phyloP scores from a whole-genome alignment of 306 rosid species.

The Medicago arabica region DNA sequence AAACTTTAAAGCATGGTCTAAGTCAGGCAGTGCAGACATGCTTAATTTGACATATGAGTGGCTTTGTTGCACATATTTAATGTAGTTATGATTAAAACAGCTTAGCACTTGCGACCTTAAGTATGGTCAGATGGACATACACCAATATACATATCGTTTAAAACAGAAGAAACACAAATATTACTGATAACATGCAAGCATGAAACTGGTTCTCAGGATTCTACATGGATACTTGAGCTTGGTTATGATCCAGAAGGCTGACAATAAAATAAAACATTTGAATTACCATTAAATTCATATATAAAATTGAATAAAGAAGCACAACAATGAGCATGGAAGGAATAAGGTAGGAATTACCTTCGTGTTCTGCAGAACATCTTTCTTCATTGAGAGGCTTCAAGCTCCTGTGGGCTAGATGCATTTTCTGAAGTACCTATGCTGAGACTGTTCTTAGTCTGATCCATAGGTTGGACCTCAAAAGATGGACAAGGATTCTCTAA shows the following conservation, averaged over 20 bases:
- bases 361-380: conserved; percentile 9
- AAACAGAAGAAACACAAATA: conserved; percentile 35
- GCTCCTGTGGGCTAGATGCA: conserved; percentile 58
- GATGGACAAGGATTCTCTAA: conserved; percentile 44
- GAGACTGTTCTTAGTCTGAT: conserved; percentile 55
- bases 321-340: conserved; percentile 41
- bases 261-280: conserved; percentile 52
- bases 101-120: conserved; percentile 36
- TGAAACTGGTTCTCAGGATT: conserved; percentile 42
- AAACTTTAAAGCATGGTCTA: conserved; percentile 30
- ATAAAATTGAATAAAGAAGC: conserved; percentile 29
- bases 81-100: conserved; percentile 19
- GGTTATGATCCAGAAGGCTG: conserved; percentile 60
- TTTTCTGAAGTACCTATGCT: conserved; percentile 54
- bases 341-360: conserved; percentile 66
- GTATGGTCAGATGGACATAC: conserved; percentile 33
- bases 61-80: conserved; percentile 28
- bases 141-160: conserved; percentile 42
- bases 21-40: conserved; percentile 17
- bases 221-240: conserved; percentile 39
- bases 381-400: conserved; percentile 69
- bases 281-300: conserved; percentile 55
- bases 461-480: conserved; percentile 44
- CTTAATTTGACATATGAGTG: conserved; percentile 28
- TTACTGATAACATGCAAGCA: conserved; percentile 31